phyloP scores from a whole-genome alignment of 202 grass and related monocot genomes.

The Carex sylvatica region DNA sequence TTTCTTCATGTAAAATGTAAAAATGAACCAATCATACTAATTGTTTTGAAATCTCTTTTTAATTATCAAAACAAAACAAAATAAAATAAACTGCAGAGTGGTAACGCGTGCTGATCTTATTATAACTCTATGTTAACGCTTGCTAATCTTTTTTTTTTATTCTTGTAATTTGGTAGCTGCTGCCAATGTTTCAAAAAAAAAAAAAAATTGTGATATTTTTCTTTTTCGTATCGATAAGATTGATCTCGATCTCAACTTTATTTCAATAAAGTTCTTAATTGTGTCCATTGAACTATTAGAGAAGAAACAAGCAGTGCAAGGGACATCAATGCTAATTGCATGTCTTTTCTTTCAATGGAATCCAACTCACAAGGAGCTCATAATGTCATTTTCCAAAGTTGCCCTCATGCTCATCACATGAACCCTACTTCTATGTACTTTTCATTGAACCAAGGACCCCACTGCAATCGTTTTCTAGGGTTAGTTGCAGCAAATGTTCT shows the following conservation, averaged over 20 bases:
- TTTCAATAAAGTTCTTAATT: not conserved
- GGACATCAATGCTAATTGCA: constrained; percentile 1
- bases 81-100: no score
- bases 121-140: no score
- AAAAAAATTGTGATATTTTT: no score
- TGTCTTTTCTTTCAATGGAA: constrained; percentile 19
- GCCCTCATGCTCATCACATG: not conserved
- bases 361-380: constrained; percentile 5
- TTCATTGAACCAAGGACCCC: not conserved
- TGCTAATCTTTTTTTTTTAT: no score
- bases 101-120: no score
- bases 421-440: constrained; percentile 13
- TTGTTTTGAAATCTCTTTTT: no score
- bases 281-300: not conserved
- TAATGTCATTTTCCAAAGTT: constrained; percentile 21
- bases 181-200: no score
- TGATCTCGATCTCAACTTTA: not conserved
- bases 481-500: constrained; percentile 11
- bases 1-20: no score
- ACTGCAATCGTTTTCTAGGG: constrained; percentile 1
- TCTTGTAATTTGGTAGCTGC: no score
- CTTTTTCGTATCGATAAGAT: not conserved
- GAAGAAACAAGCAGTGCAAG: not conserved
- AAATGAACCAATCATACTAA: no score
- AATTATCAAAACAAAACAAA: no score